Percentiles rank a stretch among this genome's conserved stretches.
Evolutionary conservation across 306 rosid species (phyloP).

Genomic region (Cyamopsis tetragonoloba): DNA sequence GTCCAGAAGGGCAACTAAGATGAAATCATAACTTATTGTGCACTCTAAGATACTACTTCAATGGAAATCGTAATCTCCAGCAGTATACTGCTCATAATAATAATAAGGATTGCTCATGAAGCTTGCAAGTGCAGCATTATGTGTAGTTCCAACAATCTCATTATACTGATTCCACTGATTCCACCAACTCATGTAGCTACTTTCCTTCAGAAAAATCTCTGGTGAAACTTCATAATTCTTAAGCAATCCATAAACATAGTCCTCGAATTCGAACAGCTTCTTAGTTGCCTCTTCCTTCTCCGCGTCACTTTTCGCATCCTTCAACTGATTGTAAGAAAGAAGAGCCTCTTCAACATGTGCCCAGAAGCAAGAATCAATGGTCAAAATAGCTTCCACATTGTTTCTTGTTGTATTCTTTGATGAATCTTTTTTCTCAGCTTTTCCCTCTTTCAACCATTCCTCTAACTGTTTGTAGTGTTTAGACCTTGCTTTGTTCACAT

Average conservation of each 20-base stretch:
- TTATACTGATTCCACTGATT: conserved; percentile 39
- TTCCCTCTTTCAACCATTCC: conserved; percentile 26
- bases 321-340: conserved; percentile 23
- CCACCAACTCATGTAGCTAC: conserved; percentile 82
- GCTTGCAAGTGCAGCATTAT: conserved; percentile 10
- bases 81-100: conserved; percentile 22
- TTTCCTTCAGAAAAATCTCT: conserved; percentile 49
- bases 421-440: neutral
- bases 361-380: conserved; percentile 79
- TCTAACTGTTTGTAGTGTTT: conserved; percentile 41
- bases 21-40: neutral
- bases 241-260: conserved; percentile 34
- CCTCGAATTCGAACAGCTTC: conserved; percentile 43
- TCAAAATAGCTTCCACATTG: conserved; percentile 36
- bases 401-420: neutral
- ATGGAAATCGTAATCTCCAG: conserved; percentile 25
- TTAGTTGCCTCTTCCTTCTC: neutral
- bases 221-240: conserved; percentile 44
- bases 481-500: conserved; percentile 23
- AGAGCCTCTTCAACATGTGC: conserved; percentile 64
- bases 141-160: neutral
- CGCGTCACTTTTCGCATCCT: neutral
- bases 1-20: neutral
- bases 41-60: neutral
- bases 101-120: conserved; percentile 29